Evolutionary conservation across 2,329 filamentous ascomycete genomes (phyloP).

Genomic region (Orbilia blumenaviensis): DNA sequence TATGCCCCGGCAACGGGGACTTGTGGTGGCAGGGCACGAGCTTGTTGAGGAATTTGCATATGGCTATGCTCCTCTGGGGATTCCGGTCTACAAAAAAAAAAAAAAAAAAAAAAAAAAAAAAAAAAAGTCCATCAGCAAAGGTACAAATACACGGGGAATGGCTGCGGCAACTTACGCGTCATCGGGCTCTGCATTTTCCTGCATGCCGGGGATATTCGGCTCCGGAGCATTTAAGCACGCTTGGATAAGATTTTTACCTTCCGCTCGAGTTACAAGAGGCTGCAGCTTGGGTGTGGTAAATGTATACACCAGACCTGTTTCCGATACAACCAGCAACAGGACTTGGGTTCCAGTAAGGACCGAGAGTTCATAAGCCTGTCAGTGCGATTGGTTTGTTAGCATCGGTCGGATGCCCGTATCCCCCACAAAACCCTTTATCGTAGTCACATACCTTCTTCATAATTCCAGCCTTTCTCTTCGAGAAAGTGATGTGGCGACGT

Average conservation of each 20-base stretch:
- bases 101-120: neutral
- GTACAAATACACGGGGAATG: no score
- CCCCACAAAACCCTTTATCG: neutral
- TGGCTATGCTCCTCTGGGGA: conserved; percentile 88
- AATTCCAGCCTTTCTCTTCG: conserved; percentile 98
- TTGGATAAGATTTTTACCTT: conserved; percentile 99
- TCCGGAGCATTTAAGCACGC: conserved; percentile 97
- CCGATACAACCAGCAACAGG: conserved; percentile 91
- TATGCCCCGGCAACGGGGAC: conserved; percentile 71
- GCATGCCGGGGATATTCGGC: conserved; percentile 75
- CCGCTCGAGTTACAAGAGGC: conserved; percentile 95
- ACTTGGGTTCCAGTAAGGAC: conserved; percentile 98
- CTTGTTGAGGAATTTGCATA: conserved; percentile 76
- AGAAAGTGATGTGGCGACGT: conserved; percentile 98
- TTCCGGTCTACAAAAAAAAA: conserved; percentile 69
- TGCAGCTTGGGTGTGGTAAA: conserved; percentile 99
- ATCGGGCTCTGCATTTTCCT: conserved; percentile 78
- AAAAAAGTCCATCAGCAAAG: neutral
- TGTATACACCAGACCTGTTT: conserved; percentile 96
- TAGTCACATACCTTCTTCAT: conserved; percentile 89
- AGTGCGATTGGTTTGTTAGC: neutral
- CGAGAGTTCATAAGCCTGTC: conserved; percentile 92
- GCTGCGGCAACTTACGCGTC: conserved; percentile 55
- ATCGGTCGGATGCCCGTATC: no score
- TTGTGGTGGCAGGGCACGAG: conserved; percentile 68